phyloP scores from a whole-genome alignment of 148 eudicot species.

The Hydrangea macrophylla region DNA sequence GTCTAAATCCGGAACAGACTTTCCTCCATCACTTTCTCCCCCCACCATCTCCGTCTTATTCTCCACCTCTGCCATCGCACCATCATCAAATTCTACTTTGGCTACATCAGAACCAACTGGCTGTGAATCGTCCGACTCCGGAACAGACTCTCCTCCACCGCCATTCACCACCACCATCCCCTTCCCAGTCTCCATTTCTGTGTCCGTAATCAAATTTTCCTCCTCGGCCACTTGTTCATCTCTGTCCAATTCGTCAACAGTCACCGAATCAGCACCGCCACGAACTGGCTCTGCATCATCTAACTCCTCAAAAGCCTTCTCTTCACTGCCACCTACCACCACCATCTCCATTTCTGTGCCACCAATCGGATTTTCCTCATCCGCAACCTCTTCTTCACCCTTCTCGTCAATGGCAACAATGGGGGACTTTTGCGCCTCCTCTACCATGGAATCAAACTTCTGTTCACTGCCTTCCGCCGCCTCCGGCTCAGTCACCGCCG shows the following conservation, averaged over 20 bases:
- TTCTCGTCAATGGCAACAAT: too few relatives aligned
- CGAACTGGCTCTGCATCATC: too few relatives aligned
- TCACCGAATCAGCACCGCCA: too few relatives aligned
- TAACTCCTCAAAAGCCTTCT: not conserved
- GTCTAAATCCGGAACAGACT: constrained; percentile 26
- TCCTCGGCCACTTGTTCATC: constrained; percentile 1
- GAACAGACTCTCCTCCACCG: too few relatives aligned
- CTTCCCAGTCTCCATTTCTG: constrained; percentile 9
- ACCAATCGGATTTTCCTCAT: too few relatives aligned
- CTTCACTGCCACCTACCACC: not conserved
- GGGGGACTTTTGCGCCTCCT: too few relatives aligned
- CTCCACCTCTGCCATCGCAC: constrained; percentile 21
- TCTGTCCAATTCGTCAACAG: not conserved
- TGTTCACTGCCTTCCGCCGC: not conserved
- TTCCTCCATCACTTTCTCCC: constrained; percentile 23
- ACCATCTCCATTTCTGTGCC: not conserved
- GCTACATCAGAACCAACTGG: not conserved
- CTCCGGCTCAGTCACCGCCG: not conserved
- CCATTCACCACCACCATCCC: not conserved
- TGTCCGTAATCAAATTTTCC: constrained; percentile 4
- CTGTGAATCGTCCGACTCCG: not conserved
- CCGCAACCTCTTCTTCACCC: too few relatives aligned
- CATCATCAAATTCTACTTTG: constrained; percentile 17
- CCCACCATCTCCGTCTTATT: constrained; percentile 14
- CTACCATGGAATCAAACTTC: too few relatives aligned